These are phyloP conservation scores for Raddia guianensis DNA, from an alignment of 176 grass and related monocot species.

Conservation along the genomic window DNA sequence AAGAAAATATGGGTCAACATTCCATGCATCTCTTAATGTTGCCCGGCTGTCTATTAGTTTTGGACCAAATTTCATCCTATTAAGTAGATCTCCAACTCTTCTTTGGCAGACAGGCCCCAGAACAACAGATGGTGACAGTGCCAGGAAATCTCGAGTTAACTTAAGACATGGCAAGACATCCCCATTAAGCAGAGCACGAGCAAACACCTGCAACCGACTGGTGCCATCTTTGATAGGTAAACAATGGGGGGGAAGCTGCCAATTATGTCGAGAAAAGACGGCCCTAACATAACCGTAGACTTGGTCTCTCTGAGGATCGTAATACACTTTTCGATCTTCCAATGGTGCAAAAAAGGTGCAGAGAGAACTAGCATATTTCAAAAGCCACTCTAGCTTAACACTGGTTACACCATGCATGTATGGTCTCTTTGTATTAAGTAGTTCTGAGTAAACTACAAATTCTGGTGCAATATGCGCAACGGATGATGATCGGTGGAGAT, in stretches of 20 bases:
- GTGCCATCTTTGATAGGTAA: constrained; percentile 62
- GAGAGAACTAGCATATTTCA: constrained; percentile 86
- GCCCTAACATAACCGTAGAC: constrained; percentile 83
- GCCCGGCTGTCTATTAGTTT: constrained; percentile 52
- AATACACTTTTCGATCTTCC: constrained; percentile 81
- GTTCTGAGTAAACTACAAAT: constrained; percentile 90
- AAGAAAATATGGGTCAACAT: constrained; percentile 55
- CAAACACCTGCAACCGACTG: constrained; percentile 68
- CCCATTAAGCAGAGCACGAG: constrained; percentile 82
- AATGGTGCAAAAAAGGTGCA: constrained; percentile 87
- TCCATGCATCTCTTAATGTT: constrained; percentile 57
- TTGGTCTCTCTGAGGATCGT: constrained; percentile 62
- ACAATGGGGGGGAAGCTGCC: constrained; percentile 69
- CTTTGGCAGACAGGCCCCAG: constrained; percentile 55
- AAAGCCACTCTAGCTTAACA: constrained; percentile 81
- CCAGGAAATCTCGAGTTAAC: constrained; percentile 59
- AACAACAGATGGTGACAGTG: constrained; percentile 57
- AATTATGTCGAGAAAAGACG: constrained; percentile 78
- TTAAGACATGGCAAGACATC: constrained; percentile 83
- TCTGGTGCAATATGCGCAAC: constrained; percentile 76
- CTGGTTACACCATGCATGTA: constrained; percentile 93
- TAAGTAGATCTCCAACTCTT: constrained; percentile 73
- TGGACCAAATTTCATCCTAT: constrained; percentile 46
- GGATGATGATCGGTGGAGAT: constrained; percentile 77
- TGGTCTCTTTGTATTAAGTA: constrained; percentile 85